Percentiles rank a stretch among this genome's conserved stretches.
Evolutionary conservation across 805 yeast genomes (phyloP).

Genomic region (Cyberlindnera americana): DNA sequence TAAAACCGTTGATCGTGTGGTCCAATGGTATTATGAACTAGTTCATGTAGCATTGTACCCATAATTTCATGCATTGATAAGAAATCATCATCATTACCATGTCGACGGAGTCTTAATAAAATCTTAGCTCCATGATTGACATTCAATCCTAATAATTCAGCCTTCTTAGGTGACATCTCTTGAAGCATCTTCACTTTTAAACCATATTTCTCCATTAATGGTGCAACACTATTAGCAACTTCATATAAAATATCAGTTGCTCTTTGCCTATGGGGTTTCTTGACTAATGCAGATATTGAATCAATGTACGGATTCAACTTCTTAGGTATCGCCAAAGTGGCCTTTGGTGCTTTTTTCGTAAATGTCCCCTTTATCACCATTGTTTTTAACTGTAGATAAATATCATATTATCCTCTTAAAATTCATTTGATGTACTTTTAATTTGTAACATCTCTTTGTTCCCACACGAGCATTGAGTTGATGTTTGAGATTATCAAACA

Average conservation of each 20-base stretch:
- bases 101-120: conserved; percentile 63
- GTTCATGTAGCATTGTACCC: conserved; percentile 86
- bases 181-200: conserved; percentile 65
- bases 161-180: conserved; percentile 77
- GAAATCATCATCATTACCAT: conserved; percentile 49
- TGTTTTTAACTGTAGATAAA: too few species aligned
- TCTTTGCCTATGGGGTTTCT: conserved; percentile 42
- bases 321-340: conserved; percentile 21
- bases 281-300: conserved; percentile 43
- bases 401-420: too few species aligned
- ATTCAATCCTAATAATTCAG: conserved; percentile 70
- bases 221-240: conserved; percentile 68
- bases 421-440: too few species aligned
- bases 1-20: conserved; percentile 79
- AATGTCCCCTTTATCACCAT: conserved; percentile 25
- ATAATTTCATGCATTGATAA: conserved; percentile 61
- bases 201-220: conserved; percentile 65
- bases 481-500: too few species aligned
- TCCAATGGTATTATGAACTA: conserved; percentile 75
- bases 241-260: conserved; percentile 63
- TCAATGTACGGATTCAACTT: conserved; percentile 29
- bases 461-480: too few species aligned
- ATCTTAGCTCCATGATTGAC: conserved; percentile 76
- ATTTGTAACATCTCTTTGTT: too few species aligned
- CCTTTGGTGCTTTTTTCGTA: conserved; percentile 14